Evolutionary conservation across 805 yeast species (phyloP).

Genomic region (Kluyveromyces dobzhanskii): DNA sequence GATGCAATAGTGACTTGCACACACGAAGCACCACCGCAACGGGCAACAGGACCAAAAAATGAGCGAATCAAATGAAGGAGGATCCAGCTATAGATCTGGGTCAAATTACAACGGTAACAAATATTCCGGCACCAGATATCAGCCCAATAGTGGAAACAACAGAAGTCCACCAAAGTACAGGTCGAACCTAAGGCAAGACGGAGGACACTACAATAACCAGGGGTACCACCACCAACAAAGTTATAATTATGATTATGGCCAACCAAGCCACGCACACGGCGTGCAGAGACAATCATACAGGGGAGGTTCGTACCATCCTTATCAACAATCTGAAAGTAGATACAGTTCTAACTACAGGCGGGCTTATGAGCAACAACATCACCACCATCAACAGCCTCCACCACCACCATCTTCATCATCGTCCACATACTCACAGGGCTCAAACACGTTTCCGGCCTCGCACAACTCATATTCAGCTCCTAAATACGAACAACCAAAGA

Average conservation of each 20-base stretch:
- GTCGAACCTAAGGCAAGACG: neutral
- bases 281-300: neutral
- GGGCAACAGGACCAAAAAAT: neutral
- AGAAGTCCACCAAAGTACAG: neutral
- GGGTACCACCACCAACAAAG: neutral
- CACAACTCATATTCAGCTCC: neutral
- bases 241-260: neutral
- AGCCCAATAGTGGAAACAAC: constrained; percentile 1
- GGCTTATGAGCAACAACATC: neutral
- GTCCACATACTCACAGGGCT: neutral
- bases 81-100: neutral
- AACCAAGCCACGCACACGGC: neutral
- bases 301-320: constrained; percentile 3
- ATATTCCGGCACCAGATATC: neutral
- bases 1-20: too few species aligned
- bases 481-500: neutral
- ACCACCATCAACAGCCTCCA: neutral
- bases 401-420: neutral
- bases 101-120: neutral
- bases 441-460: too few species aligned
- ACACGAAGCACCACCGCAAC: too few species aligned
- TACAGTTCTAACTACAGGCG: neutral
- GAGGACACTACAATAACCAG: neutral
- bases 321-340: neutral
- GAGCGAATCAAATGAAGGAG: neutral